phyloP scores from a whole-genome alignment of 441 rosid species.

The Euphorbia schlechtendalii region DNA sequence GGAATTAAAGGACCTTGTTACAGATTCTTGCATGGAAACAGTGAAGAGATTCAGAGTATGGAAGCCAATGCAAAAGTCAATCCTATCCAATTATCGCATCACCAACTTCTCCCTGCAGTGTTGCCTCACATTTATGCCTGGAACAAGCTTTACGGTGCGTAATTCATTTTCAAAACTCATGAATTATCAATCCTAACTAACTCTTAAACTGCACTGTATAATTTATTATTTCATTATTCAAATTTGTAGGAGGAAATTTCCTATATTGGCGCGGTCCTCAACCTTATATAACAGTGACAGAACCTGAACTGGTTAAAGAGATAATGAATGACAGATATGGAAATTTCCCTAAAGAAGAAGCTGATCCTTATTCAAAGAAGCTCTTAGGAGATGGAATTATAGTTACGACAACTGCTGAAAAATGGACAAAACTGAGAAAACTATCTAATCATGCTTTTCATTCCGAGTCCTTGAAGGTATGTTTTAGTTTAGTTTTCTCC shows the following conservation, averaged over 20 bases:
- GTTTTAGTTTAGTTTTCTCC: not conserved
- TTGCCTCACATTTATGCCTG: slow-evolving; percentile 31
- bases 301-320: slow-evolving; percentile 28
- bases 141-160: slow-evolving; percentile 28
- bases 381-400: slow-evolving; percentile 34
- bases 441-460: slow-evolving; percentile 38
- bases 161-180: no score
- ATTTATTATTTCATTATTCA: not conserved
- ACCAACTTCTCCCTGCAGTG: slow-evolving; percentile 22
- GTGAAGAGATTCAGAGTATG: slow-evolving; percentile 25
- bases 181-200: no score
- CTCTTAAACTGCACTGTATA: no score
- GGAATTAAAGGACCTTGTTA: slow-evolving; percentile 36
- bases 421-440: slow-evolving; percentile 29
- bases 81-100: slow-evolving; percentile 27
- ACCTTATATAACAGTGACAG: slow-evolving; percentile 23
- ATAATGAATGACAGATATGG: slow-evolving; percentile 20
- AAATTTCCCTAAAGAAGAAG: slow-evolving; percentile 9
- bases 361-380: not conserved
- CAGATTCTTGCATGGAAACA: slow-evolving; percentile 31
- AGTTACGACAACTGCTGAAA: slow-evolving; percentile 18
- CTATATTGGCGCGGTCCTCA: slow-evolving; percentile 28
- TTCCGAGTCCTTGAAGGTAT: slow-evolving; percentile 30
- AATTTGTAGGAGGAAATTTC: slow-evolving; percentile 20
- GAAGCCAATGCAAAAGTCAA: slow-evolving; percentile 6